phyloP scores from a whole-genome alignment of 1,284 basidiomycete species.

The Volvariella volvacea region DNA sequence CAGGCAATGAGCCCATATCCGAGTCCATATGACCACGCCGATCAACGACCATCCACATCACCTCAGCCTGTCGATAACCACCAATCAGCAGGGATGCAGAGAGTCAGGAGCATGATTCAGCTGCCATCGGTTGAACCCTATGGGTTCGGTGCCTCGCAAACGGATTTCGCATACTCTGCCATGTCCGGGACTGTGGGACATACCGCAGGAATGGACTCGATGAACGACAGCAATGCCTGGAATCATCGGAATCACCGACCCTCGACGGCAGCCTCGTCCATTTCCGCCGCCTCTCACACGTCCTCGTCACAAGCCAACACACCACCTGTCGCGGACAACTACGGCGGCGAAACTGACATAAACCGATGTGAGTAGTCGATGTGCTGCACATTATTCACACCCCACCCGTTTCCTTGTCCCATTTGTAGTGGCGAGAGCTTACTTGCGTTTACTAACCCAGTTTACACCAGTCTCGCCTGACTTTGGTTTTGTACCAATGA shows the following conservation, averaged over 20 bases:
- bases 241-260: constrained; percentile 47
- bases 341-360: constrained; percentile 61
- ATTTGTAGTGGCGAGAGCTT: neutral
- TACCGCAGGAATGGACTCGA: constrained; percentile 41
- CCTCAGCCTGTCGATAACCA: constrained; percentile 60
- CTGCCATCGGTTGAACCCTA: constrained; percentile 65
- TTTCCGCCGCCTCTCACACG: constrained; percentile 62
- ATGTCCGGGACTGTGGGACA: constrained; percentile 38
- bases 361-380: constrained; percentile 65
- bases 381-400: constrained; percentile 6
- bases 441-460: constrained; percentile 32
- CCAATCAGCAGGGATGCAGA: constrained; percentile 42
- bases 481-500: constrained; percentile 73
- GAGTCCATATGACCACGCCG: constrained; percentile 64
- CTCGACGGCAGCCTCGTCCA: constrained; percentile 66
- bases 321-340: constrained; percentile 63
- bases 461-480: constrained; percentile 68
- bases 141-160: constrained; percentile 53
- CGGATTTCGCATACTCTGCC: constrained; percentile 74
- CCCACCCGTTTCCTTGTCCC: neutral
- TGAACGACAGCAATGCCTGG: constrained; percentile 36
- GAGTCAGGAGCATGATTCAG: constrained; percentile 74
- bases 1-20: constrained; percentile 81
- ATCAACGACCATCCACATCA: constrained; percentile 65
- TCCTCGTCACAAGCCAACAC: constrained; percentile 75